These are phyloP conservation scores for Lenwebbia sp. DNA, from an alignment of 345 rosid species.

Conservation along the genomic window DNA sequence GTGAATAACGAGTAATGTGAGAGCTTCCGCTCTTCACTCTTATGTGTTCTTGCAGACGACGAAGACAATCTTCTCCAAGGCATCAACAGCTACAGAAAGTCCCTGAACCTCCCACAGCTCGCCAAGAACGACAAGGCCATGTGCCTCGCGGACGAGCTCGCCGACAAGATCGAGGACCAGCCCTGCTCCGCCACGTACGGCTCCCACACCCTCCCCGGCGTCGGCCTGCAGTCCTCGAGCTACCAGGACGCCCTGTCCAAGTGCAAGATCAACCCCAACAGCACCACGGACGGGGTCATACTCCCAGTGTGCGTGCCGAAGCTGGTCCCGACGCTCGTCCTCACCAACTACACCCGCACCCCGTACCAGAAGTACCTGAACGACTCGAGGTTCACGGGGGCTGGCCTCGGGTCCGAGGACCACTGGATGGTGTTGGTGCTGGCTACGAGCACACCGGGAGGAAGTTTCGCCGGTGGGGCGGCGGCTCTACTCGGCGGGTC, in stretches of 20 bases:
- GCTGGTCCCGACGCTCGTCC: conserved; percentile 48
- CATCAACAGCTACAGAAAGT: conserved; percentile 50
- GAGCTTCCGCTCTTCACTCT: not conserved
- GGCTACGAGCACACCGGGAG: conserved; percentile 25
- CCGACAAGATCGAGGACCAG: conserved; percentile 33
- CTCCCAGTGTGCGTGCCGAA: conserved; percentile 59
- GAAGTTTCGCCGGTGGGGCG: conserved; percentile 31
- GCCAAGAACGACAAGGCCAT: conserved; percentile 43
- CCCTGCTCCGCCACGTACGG: conserved; percentile 29
- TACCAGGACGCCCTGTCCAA: conserved; percentile 32
- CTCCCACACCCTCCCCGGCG: conserved; percentile 2
- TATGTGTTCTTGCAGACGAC: conserved; percentile 20
- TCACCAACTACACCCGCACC: conserved; percentile 58
- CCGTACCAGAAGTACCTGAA: conserved; percentile 39
- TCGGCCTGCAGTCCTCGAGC: conserved; percentile 19
- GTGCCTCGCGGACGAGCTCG: conserved; percentile 55
- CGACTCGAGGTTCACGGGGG: conserved; percentile 44
- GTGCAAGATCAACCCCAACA: conserved; percentile 44
- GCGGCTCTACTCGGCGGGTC: conserved; percentile 1
- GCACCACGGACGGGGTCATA: conserved; percentile 39
- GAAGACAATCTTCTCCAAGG: conserved; percentile 66
- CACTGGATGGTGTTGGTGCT: conserved; percentile 77
- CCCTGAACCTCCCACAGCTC: conserved; percentile 28
- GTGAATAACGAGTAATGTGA: not conserved
- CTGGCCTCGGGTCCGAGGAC: conserved; percentile 57